A percentile compares a stretch with the other conserved stretches of the same genome.
Conservation (phyloP, 2,329 filamentous ascomycete species). For the Xylariaceae sp. region DNA sequence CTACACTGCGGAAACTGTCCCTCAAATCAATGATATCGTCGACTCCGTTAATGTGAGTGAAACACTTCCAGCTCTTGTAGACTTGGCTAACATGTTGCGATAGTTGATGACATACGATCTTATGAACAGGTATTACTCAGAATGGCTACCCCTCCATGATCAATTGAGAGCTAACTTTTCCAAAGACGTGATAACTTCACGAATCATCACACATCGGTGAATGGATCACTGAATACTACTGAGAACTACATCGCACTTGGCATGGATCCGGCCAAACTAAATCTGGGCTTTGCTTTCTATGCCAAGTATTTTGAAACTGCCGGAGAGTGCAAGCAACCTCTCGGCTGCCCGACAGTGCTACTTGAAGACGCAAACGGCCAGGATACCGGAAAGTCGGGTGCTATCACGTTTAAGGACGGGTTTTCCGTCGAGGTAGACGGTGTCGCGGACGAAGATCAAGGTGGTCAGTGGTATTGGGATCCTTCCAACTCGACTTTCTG, state of each 20-base stretch:
- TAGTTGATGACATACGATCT: constrained; percentile 38
- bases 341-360: constrained; percentile 52
- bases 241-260: constrained; percentile 57
- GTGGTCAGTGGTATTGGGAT: constrained; percentile 70
- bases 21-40: constrained; percentile 54
- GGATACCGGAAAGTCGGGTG: constrained; percentile 48
- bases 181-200: constrained; percentile 65
- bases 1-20: constrained; percentile 55
- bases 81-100: constrained; percentile 3
- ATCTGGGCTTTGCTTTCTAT: constrained; percentile 65
- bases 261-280: constrained; percentile 48
- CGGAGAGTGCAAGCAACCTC: constrained; percentile 36
- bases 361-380: constrained; percentile 57
- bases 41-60: constrained; percentile 58
- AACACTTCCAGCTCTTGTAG: background rate
- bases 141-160: too few species aligned
- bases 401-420: constrained; percentile 46
- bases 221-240: constrained; percentile 50
- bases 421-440: constrained; percentile 36
- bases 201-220: constrained; percentile 61
- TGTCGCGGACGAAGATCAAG: constrained; percentile 51
- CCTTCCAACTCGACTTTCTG: constrained; percentile 58
- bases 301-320: constrained; percentile 58
- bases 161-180: constrained; percentile 58
- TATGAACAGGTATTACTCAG: constrained; percentile 23